Conservation (phyloP, 495 filamentous ascomycete species). For the Aspergillus avenaceus region DNA sequence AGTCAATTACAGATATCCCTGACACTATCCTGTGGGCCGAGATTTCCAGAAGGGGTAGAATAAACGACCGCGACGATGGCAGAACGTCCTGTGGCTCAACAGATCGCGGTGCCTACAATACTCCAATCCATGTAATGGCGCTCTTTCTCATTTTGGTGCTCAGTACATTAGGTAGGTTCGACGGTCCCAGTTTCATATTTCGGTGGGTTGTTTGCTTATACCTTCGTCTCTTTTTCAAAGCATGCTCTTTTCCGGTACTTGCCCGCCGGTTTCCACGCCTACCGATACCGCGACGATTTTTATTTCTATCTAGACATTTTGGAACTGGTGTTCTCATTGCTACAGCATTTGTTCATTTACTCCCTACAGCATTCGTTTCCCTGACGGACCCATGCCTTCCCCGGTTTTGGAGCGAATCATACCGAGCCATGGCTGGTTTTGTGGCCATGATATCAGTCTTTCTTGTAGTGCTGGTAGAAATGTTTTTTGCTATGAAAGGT, state of each 20-base stretch:
- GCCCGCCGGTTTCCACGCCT: constrained; percentile 45
- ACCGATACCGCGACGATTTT: constrained; percentile 48
- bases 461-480: constrained; percentile 70
- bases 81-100: constrained; percentile 57
- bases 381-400: constrained; percentile 79
- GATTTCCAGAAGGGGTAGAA: constrained; percentile 25
- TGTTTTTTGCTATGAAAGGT: constrained; percentile 61
- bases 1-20: constrained; percentile 24
- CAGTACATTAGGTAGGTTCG: constrained; percentile 63
- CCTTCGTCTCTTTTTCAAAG: constrained; percentile 20
- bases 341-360: constrained; percentile 82
- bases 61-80: constrained; percentile 13
- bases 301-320: constrained; percentile 79
- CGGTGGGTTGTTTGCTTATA: background rate
- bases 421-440: constrained; percentile 71
- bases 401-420: constrained; percentile 64
- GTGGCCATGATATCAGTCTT: constrained; percentile 76
- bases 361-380: constrained; percentile 78
- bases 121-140: constrained; percentile 68
- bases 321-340: constrained; percentile 84
- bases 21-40: constrained; percentile 31
- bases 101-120: constrained; percentile 58
- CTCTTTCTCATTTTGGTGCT: constrained; percentile 68
- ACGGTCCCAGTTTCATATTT: background rate
- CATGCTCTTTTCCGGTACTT: constrained; percentile 52